A percentile compares a stretch with the other conserved stretches of the same genome.
Evolutionary conservation across 495 filamentous ascomycete genomes (phyloP).

Genomic region (Penicillium egyptiacum): DNA sequence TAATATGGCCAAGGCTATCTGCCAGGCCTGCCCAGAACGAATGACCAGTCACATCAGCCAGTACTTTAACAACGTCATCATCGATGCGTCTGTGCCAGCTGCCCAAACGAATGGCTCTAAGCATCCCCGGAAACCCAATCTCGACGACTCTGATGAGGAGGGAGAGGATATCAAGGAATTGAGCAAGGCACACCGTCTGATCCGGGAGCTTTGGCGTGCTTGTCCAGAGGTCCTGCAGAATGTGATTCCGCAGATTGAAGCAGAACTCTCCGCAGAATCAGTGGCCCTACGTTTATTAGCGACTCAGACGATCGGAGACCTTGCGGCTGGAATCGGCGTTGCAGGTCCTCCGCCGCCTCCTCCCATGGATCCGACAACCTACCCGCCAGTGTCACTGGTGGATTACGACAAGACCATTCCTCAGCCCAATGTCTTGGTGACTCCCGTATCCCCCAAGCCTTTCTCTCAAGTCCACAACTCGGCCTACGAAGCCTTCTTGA

Average conservation of each 20-base stretch:
- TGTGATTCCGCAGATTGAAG: conserved; percentile 91
- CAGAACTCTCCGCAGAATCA: conserved; percentile 87
- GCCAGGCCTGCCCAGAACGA: conserved; percentile 83
- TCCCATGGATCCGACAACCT: conserved; percentile 72
- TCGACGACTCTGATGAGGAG: conserved; percentile 75
- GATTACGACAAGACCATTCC: conserved; percentile 52
- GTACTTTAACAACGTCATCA: conserved; percentile 95
- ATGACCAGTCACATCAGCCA: conserved; percentile 93
- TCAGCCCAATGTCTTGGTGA: conserved; percentile 67
- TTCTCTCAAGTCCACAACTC: conserved; percentile 76
- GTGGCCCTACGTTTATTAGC: conserved; percentile 80
- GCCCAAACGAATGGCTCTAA: conserved; percentile 43
- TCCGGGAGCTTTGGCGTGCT: conserved; percentile 92
- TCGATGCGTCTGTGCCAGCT: conserved; percentile 68
- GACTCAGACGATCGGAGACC: conserved; percentile 90
- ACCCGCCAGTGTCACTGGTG: conserved; percentile 70
- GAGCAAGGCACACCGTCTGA: conserved; percentile 81
- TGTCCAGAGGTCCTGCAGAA: conserved; percentile 86
- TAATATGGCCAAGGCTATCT: conserved; percentile 92
- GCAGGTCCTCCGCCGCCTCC: conserved; percentile 76
- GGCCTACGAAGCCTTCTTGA: conserved; percentile 78
- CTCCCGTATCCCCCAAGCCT: conserved; percentile 76
- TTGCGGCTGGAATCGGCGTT: conserved; percentile 87
- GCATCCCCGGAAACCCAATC: conserved; percentile 48
- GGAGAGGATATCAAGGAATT: conserved; percentile 86